Conservation (phyloP, 257 asterid species). For the Lavandula angustifolia region DNA sequence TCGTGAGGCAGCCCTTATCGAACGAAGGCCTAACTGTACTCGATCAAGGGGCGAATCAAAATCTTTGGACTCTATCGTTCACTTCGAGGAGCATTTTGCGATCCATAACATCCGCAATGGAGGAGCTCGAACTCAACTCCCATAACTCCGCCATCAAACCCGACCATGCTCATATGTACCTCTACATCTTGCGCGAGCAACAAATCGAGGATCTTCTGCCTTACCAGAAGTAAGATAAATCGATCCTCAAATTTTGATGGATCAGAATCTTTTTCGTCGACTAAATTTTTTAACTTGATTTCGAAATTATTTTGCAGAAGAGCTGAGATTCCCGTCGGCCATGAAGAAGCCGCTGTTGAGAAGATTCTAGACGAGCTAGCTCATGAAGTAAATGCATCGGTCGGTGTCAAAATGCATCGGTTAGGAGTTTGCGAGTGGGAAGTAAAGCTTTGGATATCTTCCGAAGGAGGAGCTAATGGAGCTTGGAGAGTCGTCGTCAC, state of each 20-base stretch:
- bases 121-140: conserved; percentile 93
- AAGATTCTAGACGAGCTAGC: conserved; percentile 70
- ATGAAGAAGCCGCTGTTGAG: conserved; percentile 69
- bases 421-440: conserved; percentile 96
- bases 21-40: conserved; percentile 67
- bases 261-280: conserved; percentile 5
- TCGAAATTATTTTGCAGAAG: conserved; percentile 51
- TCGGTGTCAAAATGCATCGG: conserved; percentile 92
- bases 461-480: conserved; percentile 90
- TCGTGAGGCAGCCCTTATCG: conserved; percentile 86
- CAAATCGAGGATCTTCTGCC: conserved; percentile 83
- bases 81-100: conserved; percentile 93
- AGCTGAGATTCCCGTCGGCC: conserved; percentile 47
- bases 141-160: conserved; percentile 81
- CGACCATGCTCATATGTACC: conserved; percentile 96
- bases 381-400: conserved; percentile 64
- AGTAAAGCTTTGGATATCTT: conserved; percentile 88
- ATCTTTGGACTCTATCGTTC: conserved; percentile 67
- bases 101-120: conserved; percentile 88
- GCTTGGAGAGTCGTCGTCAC: conserved; percentile 94
- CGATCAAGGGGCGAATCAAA: conserved; percentile 53
- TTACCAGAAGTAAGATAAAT: conserved; percentile 62
- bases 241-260: conserved; percentile 19
- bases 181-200: conserved; percentile 82
- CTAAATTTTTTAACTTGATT: conserved; percentile 22